A percentile compares a stretch with the other conserved stretches of the same genome.
Evolutionary conservation across 169 alveolate species (phyloP).

Genomic region (Besnoitia besnoiti): DNA sequence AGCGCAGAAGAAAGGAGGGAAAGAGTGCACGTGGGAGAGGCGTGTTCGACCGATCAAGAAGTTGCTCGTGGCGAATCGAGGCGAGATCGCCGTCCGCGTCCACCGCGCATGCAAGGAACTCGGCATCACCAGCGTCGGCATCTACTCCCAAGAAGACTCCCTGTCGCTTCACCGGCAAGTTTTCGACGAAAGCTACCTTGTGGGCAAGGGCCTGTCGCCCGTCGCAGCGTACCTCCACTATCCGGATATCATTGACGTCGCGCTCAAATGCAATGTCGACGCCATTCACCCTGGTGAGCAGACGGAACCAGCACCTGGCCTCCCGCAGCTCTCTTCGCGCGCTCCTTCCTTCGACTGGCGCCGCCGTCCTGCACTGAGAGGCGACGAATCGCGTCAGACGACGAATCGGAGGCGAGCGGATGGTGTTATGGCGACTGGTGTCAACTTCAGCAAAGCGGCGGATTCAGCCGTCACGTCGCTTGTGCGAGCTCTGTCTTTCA

Average conservation of each 20-base stretch:
- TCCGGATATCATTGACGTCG: constrained; percentile 36
- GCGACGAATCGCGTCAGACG: no score
- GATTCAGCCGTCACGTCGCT: no score
- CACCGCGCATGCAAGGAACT: constrained; percentile 80
- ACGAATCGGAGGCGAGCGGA: no score
- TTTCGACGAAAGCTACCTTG: constrained; percentile 1
- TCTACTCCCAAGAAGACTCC: constrained; percentile 76
- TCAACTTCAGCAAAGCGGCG: no score
- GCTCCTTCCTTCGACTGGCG: no score
- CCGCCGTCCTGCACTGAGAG: no score
- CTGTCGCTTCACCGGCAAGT: constrained; percentile 37
- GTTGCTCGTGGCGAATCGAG: constrained; percentile 88
- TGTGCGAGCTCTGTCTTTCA: no score
- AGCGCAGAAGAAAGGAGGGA: not conserved
- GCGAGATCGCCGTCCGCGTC: constrained; percentile 88
- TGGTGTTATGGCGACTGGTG: no score
- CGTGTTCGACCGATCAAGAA: constrained; percentile 68
- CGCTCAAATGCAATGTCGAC: constrained; percentile 20
- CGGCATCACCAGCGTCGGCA: constrained; percentile 83
- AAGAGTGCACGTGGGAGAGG: not conserved
- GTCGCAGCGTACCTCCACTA: constrained; percentile 55
- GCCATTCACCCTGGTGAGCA: constrained; percentile 58
- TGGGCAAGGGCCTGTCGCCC: constrained; percentile 29
- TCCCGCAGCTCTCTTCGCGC: not conserved
- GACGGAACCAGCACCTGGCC: not conserved